phyloP scores from a whole-genome alignment of 2,329 filamentous ascomycete species.

The Periconia macrospinosa region DNA sequence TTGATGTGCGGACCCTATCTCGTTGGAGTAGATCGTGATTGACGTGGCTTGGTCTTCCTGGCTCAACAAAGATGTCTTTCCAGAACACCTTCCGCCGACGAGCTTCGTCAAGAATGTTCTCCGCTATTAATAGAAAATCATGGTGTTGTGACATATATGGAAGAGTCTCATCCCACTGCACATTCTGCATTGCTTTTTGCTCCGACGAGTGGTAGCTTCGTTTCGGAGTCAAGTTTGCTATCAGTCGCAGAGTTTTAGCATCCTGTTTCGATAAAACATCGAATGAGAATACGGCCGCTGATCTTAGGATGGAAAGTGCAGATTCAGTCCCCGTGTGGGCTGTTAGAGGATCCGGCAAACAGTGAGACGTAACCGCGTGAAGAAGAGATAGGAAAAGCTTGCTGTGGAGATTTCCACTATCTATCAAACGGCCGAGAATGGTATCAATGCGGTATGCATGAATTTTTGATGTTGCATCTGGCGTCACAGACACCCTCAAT shows the following conservation, averaged over 20 bases:
- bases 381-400: conserved; percentile 56
- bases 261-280: conserved; percentile 32
- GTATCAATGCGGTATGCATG: conserved; percentile 56
- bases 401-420: conserved; percentile 55
- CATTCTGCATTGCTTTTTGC: conserved; percentile 46
- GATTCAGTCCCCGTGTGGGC: conserved; percentile 58
- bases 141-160: conserved; percentile 37
- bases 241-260: conserved; percentile 20
- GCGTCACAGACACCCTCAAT: conserved; percentile 11
- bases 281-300: conserved; percentile 55
- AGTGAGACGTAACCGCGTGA: conserved; percentile 59
- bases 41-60: conserved; percentile 4
- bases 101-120: conserved; percentile 27
- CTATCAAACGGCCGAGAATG: conserved; percentile 53
- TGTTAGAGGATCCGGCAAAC: conserved; percentile 54
- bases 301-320: conserved; percentile 53
- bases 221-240: conserved; percentile 37
- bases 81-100: conserved; percentile 17
- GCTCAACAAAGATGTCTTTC: conserved; percentile 1
- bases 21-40: conserved; percentile 24
- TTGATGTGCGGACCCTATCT: conserved; percentile 31
- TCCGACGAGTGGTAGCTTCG: conserved; percentile 50
- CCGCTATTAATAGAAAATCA: conserved; percentile 23
- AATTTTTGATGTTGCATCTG: conserved; percentile 18
- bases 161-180: conserved; percentile 47